Evolutionary conservation across 345 rosid genomes (phyloP), one percentile per base, ranked within the genome.

Genomic region (Streptanthus diversifolius): DNA sequence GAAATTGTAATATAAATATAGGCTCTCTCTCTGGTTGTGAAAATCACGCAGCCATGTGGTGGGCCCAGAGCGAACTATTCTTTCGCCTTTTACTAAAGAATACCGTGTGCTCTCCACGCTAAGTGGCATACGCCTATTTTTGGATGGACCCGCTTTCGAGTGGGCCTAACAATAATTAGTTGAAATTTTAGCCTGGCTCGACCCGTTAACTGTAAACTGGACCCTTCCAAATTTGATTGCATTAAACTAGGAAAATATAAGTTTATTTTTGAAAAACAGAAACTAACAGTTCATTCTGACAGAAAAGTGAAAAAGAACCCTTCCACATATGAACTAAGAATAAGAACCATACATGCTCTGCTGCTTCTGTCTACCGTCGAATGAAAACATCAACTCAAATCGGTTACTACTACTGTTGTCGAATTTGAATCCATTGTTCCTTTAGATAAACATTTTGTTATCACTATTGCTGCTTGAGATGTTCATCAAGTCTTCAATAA

Each of bases 61-160:
- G 66, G 69, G 52, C 56, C 41, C 70, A 75, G 37, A 68, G 70
- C 74, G 70, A 75, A 75, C 75, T 68, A 68, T 75, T 74, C 67
- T 75, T 75, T 75, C 79, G 65, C 74, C 79, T 68, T 75, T 75
- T 75, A 68, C 79, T 75, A 75, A 75, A 75, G 79, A 75, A 61
- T 68, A 75, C 70, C 64, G 79, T 75, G 79, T 75, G 57, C 55
- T 75, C 79, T 44, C 70, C n/a, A 54, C 58, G 51, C 18, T 13
- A 4, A 82, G 73, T 69, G 75, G 81, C 52, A 73, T 73, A 73
- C 59, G 40, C 72, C 62, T 32, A 76, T 76, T 82, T 82, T 82
- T 58, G 80, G 74, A 80, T 75, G 79, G 74, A 0, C 43, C 2
- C 2, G 15, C 63, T 35, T 33, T 18, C 9, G 43, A 57, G 63